Evolutionary conservation across 176 grass and related monocot species (phyloP).

Genomic region (Zea mays): DNA sequence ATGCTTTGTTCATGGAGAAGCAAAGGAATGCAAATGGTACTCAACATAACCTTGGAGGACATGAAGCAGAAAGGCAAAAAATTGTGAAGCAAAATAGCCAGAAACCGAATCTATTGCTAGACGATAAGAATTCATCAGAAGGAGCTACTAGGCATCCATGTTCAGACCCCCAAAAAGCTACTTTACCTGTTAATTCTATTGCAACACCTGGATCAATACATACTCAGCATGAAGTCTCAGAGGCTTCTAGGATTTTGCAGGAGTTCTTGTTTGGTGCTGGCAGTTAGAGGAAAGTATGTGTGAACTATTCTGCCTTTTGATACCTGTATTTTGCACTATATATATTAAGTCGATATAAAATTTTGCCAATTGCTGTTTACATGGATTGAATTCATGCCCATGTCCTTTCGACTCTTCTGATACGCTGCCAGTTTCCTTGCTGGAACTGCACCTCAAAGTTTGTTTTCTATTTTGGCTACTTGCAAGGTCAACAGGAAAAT

Average conservation of each 20-base stretch:
- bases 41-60: conserved; percentile 22
- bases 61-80: conserved; percentile 30
- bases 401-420: conserved; percentile 22
- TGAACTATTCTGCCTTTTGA: conserved; percentile 27
- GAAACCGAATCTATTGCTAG: conserved; percentile 1
- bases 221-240: conserved; percentile 53
- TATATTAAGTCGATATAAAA: conserved; percentile 4
- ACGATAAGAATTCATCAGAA: conserved; percentile 32
- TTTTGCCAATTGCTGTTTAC: conserved; percentile 11
- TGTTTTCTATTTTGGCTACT: conserved; percentile 11
- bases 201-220: conserved; percentile 29
- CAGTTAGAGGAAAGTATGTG: conserved; percentile 47
- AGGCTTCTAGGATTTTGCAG: conserved; percentile 79
- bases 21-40: conserved; percentile 23
- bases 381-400: conserved; percentile 27
- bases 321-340: conserved; percentile 1
- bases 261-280: conserved; percentile 82
- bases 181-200: conserved; percentile 36
- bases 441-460: conserved; percentile 22
- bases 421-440: conserved; percentile 25
- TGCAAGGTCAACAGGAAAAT: conserved; percentile 17
- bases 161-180: conserved; percentile 34
- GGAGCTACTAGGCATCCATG: conserved; percentile 10
- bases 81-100: conserved; percentile 7
- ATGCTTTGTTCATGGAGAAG: conserved; percentile 33